Evolutionary conservation across 164 flowering plant species (phyloP).

Genomic region (Tetrastigma voinierianum): DNA sequence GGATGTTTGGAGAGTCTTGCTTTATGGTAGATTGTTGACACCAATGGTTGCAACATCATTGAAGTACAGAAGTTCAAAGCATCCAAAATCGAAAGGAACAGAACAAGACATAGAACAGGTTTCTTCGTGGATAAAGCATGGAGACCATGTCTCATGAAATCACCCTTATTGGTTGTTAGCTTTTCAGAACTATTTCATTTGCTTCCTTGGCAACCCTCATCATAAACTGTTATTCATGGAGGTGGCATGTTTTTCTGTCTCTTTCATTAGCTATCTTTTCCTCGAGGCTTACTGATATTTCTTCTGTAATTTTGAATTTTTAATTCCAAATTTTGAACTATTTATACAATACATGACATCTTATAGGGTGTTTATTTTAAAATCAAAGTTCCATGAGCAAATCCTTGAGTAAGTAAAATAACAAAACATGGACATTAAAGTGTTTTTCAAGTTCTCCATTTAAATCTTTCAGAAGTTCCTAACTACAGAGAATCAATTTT

Average conservation of each 20-base stretch:
- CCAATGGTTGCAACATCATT: conserved; percentile 3
- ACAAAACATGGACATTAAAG: too few relatives aligned
- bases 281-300: too few relatives aligned
- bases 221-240: conserved; percentile 16
- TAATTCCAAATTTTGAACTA: too few relatives aligned
- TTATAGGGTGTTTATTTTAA: too few relatives aligned
- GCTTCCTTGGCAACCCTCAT: conserved; percentile 21
- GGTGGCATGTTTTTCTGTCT: conserved; percentile 24
- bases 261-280: conserved; percentile 26
- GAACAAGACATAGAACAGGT: neutral
- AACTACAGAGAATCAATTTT: too few relatives aligned
- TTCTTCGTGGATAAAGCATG: conserved; percentile 21
- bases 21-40: conserved; percentile 15
- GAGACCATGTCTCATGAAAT: conserved; percentile 32
- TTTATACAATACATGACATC: too few relatives aligned
- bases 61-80: conserved; percentile 22
- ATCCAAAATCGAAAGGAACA: conserved; percentile 5
- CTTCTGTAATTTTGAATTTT: too few relatives aligned
- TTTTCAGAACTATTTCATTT: conserved; percentile 27
- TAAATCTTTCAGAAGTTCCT: too few relatives aligned
- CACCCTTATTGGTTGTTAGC: conserved; percentile 38
- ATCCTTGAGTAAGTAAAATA: too few relatives aligned
- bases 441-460: too few relatives aligned
- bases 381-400: too few relatives aligned
- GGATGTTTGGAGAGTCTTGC: conserved; percentile 38